Conservation (phyloP, 257 asterid species). For the Echites panduratus region DNA sequence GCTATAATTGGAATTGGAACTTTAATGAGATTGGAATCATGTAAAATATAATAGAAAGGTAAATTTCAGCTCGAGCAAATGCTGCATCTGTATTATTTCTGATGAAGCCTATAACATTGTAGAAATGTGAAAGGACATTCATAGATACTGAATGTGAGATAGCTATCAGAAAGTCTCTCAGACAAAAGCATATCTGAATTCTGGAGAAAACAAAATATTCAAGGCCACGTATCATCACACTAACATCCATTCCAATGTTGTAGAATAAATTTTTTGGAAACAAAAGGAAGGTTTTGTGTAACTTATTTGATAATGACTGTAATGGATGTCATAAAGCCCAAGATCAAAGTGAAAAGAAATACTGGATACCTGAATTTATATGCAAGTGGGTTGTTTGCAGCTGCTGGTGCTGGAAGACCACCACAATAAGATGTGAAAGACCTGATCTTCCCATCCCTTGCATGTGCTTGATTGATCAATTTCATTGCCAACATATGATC, state of each 20-base stretch:
- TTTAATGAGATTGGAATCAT: neutral
- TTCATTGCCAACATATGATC: constrained; percentile 99
- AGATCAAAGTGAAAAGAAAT: neutral
- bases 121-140: neutral
- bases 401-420: constrained; percentile 93
- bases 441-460: constrained; percentile 72
- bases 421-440: constrained; percentile 91
- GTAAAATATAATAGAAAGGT: neutral
- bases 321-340: neutral
- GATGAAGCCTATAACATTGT: neutral
- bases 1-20: neutral
- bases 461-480: constrained; percentile 81
- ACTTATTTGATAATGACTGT: neutral
- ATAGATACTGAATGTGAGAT: neutral
- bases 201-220: neutral
- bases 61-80: neutral
- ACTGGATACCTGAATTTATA: constrained; percentile 74
- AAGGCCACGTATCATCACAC: neutral
- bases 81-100: neutral
- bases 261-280: neutral
- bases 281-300: neutral
- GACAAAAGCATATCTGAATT: neutral
- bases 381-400: constrained; percentile 92
- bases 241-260: neutral
- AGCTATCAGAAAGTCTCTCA: neutral